Base-by-base conservation (phyloP, 208 protist genomes). In the Acanthamoeba lugdunensis region DNA sequence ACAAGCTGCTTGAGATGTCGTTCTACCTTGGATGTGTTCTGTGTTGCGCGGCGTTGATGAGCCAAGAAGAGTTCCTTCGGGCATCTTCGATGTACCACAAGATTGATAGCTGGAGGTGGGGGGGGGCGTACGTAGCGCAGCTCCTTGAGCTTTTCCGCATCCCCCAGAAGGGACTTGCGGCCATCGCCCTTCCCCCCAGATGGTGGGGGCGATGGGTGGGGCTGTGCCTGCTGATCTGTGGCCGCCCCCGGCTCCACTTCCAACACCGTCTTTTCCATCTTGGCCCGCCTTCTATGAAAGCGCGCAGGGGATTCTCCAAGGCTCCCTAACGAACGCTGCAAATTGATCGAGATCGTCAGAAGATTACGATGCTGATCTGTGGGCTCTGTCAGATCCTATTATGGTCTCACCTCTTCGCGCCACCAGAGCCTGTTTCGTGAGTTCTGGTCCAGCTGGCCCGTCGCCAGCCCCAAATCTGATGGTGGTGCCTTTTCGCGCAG, bases 1-100 rank as follows among this genome's bases (percentile, higher is more conserved):
- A 91, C 85, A 1, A 91, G 85, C 37, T 91, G 85, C 11, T 75
- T 91, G 5, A 91, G 45, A 54, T 91, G 85, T 67, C 63, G 54
- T 33, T 91, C 61, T 18, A 91, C 54, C 33, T 91, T 91, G 11
- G 33, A n/a, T 23, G 63, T 91, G 25, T 91, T 91, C 85, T 91
- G 63, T 41, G 0, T 63, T 41, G 79, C 4, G 50, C 13, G 25
- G 30, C 6, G 14, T 14, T 21, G 14, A 41, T 75, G 67, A 75
- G 67, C 16, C 8, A 28, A 21, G 23, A 67, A 21, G 23, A 1
- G 23, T 21, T 23, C 23, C 16, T 23, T 61, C 21, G 2, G 25
- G 21, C 28, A 77, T 48, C 14, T 77, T 41, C 45, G 28, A 9
- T 13, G 6, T 6, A 33, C 4, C 0, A 37, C n/a, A 73, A 2